Base-by-base conservation (phyloP, 2,329 filamentous ascomycete species). In the Xylaria arbuscula region DNA sequence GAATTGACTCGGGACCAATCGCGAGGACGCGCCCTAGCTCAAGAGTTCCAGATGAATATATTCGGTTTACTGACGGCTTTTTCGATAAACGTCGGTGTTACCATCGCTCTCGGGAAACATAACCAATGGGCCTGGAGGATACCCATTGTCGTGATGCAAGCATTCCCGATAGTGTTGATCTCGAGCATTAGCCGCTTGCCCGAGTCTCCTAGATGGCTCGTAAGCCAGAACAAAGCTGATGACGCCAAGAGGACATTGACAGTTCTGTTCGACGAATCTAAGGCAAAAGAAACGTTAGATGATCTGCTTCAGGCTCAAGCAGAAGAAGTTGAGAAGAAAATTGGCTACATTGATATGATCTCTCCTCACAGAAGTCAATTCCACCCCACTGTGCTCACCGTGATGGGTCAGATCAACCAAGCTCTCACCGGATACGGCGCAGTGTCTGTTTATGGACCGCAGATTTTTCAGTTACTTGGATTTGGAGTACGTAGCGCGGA, bases 31-130 rank as follows among this genome's bases (percentile, higher is more conserved):
- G 86, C 88, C 1, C 76, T 90, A 51, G 87, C 87, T 1, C 86
- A 90, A 73, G 87, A 90, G 72, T 90, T 90, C 72, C 88, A 90
- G 75, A 85, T 84, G 76, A 90, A 90, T 71, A 89, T 90, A 70
- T 87, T 89, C 64, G 87, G 88, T 0, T 76, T 90, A 1, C 82
- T 89, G 67, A 84, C 88, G 83, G 88, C 87, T 0, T 90, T 89
- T 75, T 83, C 80, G 0, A 85, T 89, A 76, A 90, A 90, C 71
- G 78, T 89, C 1, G 81, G 78, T 0, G 81, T 88, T 2, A 89
- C 87, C 0, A 77, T 84, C 6, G 75, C 76, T 0, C 80, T 89
- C 3, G 87, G 87, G 2, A 89, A 89, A 71, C 75, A 79, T 8
- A 86, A 80, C 71, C 81, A 90, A 73, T 89, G 87, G 88, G 87